Evolutionary conservation across 1,284 basidiomycete genomes (phyloP), one percentile per base, ranked within the genome.

Genomic region (Apiotrichum porosum): DNA sequence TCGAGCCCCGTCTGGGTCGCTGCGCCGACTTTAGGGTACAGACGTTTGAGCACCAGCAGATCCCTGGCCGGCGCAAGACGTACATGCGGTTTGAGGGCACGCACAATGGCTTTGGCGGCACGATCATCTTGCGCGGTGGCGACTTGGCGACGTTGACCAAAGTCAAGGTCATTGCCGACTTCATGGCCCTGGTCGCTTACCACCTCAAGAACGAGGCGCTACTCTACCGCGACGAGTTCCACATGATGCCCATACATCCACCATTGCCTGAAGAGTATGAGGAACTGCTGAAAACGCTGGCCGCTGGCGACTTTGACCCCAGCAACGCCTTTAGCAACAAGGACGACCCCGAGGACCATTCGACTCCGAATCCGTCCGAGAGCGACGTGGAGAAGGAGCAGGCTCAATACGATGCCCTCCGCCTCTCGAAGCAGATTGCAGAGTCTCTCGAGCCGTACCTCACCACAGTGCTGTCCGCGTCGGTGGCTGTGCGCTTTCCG

Each of bases 61-160:
- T 97, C 32, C 90, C 93, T 9, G 91, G 88, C 14, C 80, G 81
- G 33, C 80, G 94, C 47, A 98, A 98, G 77, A 91, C 92, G 1
- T 87, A 92, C 65, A 93, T 98, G 88, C 84, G 94, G 2, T 97
- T 99, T 64, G 91, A 95, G 69, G 95, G 94, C 0, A 94, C 91
- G 62, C 85, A 83, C 62, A 81, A 83, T 44, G 88, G 94, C 58
- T 86, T 91, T 77, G 92, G 93, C 1, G 95, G 92, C 59, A 97
- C 93, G 0, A 85, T 99, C 57, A 80, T 98, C 23, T 73, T 99
- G 22, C 81, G 95, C 36, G 95, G 95, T n/a, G 92, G 82, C 10
- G 81, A 91, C 63, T 78, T 86, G 49, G 81, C 83, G 32, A 86
- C 83, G 1, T 76, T 99, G 46, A 80, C 80, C 43, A 84, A 85